Percentiles rank a stretch among this genome's conserved stretches.
These are phyloP conservation scores for Pseudopediastrum boryanum DNA, from an alignment of 139 green algal genomes.

Conservation along the genomic window DNA sequence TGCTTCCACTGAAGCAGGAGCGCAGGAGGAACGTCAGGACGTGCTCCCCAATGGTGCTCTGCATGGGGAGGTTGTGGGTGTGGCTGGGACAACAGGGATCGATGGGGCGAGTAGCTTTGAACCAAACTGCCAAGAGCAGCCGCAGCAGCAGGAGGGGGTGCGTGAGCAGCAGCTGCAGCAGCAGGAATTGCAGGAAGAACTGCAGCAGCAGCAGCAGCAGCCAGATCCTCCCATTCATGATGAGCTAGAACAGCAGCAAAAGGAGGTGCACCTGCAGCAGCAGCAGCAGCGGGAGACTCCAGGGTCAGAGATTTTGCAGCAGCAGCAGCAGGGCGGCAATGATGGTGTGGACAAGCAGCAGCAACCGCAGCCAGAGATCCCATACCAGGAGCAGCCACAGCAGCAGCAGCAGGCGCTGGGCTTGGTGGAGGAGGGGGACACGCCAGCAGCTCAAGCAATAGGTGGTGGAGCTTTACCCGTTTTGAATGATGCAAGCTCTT, in stretches of 20 bases:
- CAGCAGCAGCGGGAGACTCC: background rate
- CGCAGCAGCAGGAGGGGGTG: background rate
- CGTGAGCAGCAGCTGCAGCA: background rate
- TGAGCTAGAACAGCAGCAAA: background rate
- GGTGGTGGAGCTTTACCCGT: background rate
- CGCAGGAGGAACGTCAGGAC: no score
- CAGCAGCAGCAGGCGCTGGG: slow-evolving; percentile 6
- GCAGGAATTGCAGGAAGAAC: background rate
- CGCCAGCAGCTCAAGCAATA: background rate
- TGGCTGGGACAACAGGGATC: no score
- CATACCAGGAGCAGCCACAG: background rate
- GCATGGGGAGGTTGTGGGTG: no score
- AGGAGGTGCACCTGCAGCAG: background rate
- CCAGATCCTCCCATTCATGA: background rate
- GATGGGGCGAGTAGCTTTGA: no score
- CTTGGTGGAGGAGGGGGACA: background rate
- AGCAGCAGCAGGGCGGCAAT: background rate
- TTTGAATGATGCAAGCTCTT: background rate
- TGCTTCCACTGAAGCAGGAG: no score
- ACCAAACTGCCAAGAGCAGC: background rate
- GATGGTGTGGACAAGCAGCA: background rate
- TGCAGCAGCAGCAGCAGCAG: background rate
- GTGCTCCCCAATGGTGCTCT: no score
- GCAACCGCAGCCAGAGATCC: background rate
- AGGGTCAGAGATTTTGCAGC: background rate